Evolutionary conservation across 2,329 filamentous ascomycete species (phyloP).

Genomic region (Ophiocordyceps robertsii): DNA sequence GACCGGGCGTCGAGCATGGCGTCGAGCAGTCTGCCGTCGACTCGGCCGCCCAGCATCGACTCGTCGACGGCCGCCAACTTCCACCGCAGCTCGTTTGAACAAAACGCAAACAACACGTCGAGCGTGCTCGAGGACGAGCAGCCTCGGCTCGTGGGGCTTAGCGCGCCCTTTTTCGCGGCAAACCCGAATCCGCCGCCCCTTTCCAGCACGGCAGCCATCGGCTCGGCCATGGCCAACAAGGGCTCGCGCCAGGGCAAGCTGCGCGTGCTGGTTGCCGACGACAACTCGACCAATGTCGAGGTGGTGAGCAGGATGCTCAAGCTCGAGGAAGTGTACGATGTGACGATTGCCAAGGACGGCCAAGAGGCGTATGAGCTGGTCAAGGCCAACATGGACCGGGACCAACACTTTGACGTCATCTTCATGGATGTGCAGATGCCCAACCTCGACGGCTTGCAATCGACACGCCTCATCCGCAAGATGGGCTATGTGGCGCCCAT

Average conservation of each 20-base stretch:
- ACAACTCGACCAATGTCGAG: slow-evolving; percentile 45
- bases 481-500: slow-evolving; percentile 83
- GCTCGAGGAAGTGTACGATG: slow-evolving; percentile 70
- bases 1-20: slow-evolving; percentile 41
- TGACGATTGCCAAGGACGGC: slow-evolving; percentile 74
- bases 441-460: slow-evolving; percentile 79
- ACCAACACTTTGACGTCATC: slow-evolving; percentile 68
- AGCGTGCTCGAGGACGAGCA: slow-evolving; percentile 25
- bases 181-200: slow-evolving; percentile 19
- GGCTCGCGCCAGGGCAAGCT: slow-evolving; percentile 45
- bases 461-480: slow-evolving; percentile 69
- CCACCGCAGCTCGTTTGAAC: slow-evolving; percentile 15
- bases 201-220: slow-evolving; percentile 43
- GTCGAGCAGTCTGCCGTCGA: slow-evolving; percentile 38
- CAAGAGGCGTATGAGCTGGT: slow-evolving; percentile 83
- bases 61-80: slow-evolving; percentile 23
- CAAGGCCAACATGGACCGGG: slow-evolving; percentile 64
- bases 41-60: slow-evolving; percentile 29
- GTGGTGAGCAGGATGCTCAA: slow-evolving; percentile 53
- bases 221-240: slow-evolving; percentile 49
- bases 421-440: slow-evolving; percentile 98
- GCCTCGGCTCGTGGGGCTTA: slow-evolving; percentile 69
- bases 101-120: slow-evolving; percentile 5
- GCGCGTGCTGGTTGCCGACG: slow-evolving; percentile 73
- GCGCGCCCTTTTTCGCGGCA: slow-evolving; percentile 64